A percentile compares a stretch with the other conserved stretches of the same genome.
Conservation (phyloP, 495 filamentous ascomycete genomes). For the Podospora comata region DNA sequence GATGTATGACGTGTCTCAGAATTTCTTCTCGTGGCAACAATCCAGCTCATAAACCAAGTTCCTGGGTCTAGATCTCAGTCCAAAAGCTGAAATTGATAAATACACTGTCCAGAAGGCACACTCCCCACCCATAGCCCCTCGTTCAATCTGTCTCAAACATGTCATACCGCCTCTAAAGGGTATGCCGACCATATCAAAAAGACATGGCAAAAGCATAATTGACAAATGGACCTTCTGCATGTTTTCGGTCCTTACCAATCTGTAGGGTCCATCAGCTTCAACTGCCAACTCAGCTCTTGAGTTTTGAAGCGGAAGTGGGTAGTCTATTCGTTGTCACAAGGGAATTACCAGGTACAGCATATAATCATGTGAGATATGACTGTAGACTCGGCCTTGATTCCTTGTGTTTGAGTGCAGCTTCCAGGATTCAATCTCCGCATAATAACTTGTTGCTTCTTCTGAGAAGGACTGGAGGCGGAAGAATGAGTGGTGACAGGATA, state of each 20-base stretch:
- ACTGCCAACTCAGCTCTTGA: background rate
- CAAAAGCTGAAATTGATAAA: background rate
- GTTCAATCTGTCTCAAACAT: background rate
- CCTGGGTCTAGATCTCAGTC: background rate
- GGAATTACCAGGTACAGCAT: no score
- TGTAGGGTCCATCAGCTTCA: background rate
- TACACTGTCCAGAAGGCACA: background rate
- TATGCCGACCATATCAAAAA: background rate
- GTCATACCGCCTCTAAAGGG: background rate
- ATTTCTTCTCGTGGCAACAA: background rate
- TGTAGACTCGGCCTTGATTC: no score
- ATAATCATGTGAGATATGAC: no score
- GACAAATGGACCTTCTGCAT: background rate
- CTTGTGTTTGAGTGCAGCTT: background rate
- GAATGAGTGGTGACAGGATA: no score
- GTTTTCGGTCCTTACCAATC: background rate
- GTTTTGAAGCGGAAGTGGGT: background rate
- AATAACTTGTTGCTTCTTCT: background rate
- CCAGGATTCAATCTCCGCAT: background rate
- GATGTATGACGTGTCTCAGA: background rate
- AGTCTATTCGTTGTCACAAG: background rate
- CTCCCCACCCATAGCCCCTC: background rate
- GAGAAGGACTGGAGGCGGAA: background rate
- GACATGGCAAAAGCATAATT: background rate
- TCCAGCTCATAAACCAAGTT: background rate